These are phyloP conservation scores for Fonsecaea pugnacius DNA, from an alignment of 2,329 filamentous ascomycete genomes.

Conservation along the genomic window DNA sequence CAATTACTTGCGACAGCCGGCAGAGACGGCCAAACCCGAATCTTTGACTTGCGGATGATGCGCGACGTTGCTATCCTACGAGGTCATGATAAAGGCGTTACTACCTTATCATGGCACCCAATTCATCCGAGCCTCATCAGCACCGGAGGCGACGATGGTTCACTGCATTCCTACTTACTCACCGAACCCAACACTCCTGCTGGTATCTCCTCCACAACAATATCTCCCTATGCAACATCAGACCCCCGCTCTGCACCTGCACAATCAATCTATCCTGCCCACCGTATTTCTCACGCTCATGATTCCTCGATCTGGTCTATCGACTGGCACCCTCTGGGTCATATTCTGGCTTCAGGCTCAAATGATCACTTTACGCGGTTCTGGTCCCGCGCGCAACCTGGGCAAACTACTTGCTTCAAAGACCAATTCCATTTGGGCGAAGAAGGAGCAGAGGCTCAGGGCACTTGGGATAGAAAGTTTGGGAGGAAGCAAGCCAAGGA, in stretches of 20 bases:
- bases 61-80: constrained; percentile 91
- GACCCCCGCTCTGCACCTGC: constrained; percentile 79
- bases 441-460: constrained; percentile 86
- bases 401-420: constrained; percentile 74
- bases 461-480: constrained; percentile 86
- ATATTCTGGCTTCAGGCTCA: constrained; percentile 91
- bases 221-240: constrained; percentile 82
- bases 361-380: constrained; percentile 97
- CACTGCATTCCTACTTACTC: constrained; percentile 90
- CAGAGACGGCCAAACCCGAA: constrained; percentile 85
- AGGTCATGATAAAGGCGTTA: constrained; percentile 95
- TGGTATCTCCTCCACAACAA: constrained; percentile 63
- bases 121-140: constrained; percentile 86
- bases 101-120: constrained; percentile 90
- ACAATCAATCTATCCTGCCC: constrained; percentile 90
- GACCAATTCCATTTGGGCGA: constrained; percentile 97
- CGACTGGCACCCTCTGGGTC: constrained; percentile 95
- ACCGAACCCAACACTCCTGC: constrained; percentile 88
- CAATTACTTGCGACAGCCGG: constrained; percentile 88
- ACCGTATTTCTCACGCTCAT: constrained; percentile 84
- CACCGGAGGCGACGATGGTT: constrained; percentile 87
- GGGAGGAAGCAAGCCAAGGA: constrained; percentile 79
- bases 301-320: constrained; percentile 97
- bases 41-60: constrained; percentile 98
- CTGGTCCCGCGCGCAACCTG: constrained; percentile 89